phyloP scores from a whole-genome alignment of 768 basidiomycete genomes.

The Lentinula edodes region DNA sequence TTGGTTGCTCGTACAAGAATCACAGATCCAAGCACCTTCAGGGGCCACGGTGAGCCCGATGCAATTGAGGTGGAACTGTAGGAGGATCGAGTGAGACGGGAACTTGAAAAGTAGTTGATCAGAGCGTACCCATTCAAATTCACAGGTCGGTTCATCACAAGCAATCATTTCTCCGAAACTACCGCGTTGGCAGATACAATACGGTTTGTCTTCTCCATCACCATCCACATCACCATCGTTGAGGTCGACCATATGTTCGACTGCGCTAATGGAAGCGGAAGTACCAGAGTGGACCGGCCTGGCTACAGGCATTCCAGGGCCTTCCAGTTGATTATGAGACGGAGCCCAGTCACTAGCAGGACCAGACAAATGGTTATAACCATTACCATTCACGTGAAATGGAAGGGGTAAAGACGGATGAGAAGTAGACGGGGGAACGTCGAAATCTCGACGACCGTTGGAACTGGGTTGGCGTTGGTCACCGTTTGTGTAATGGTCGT shows the following conservation, averaged over 20 bases:
- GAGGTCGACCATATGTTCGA: conserved; percentile 24
- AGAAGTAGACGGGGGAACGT: conserved; percentile 42
- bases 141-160: conserved; percentile 78
- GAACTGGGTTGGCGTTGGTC: conserved; percentile 15
- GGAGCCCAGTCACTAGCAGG: conserved; percentile 43
- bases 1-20: conserved; percentile 55
- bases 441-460: conserved; percentile 33
- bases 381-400: conserved; percentile 28
- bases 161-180: conserved; percentile 96
- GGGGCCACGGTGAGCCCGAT: conserved; percentile 64
- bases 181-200: conserved; percentile 81
- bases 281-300: conserved; percentile 17
- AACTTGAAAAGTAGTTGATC: conserved; percentile 2
- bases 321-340: conserved; percentile 56
- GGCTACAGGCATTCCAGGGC: conserved; percentile 73
- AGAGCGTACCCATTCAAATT: conserved; percentile 82
- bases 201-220: conserved; percentile 59
- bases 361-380: conserved; percentile 25
- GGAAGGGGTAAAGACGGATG: conserved; percentile 53
- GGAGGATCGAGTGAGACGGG: conserved; percentile 7
- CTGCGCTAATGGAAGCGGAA: neutral
- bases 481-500: conserved; percentile 25
- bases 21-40: conserved; percentile 73
- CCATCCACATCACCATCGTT: conserved; percentile 51
- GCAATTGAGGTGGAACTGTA: conserved; percentile 77